A percentile compares a stretch with the other conserved stretches of the same genome.
These are phyloP conservation scores for Lipomyces yamadae DNA, from an alignment of 805 yeast genomes.

Conservation along the genomic window DNA sequence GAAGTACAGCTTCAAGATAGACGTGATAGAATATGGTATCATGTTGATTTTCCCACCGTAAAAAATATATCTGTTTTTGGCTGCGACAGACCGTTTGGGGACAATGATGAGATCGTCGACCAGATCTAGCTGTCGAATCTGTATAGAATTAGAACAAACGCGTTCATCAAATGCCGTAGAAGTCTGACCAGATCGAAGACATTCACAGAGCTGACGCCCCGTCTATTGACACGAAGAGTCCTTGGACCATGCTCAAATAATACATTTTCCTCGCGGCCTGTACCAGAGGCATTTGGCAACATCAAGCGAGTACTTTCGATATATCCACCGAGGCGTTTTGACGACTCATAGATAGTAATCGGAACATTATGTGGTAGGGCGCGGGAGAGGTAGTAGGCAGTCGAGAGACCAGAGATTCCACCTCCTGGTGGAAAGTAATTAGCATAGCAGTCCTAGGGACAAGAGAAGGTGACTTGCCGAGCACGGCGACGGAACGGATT, in stretches of 20 bases:
- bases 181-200: slow-evolving; percentile 61
- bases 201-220: slow-evolving; percentile 50
- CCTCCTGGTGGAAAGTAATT: slow-evolving; percentile 56
- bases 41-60: slow-evolving; percentile 28
- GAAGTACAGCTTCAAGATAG: slow-evolving; percentile 20
- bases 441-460: background rate
- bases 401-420: slow-evolving; percentile 85
- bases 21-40: slow-evolving; percentile 41
- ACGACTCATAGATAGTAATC: slow-evolving; percentile 65
- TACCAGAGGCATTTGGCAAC: slow-evolving; percentile 7
- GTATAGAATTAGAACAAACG: slow-evolving; percentile 21
- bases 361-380: slow-evolving; percentile 23
- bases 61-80: slow-evolving; percentile 32
- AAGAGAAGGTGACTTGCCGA: slow-evolving; percentile 9
- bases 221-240: slow-evolving; percentile 68
- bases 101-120: slow-evolving; percentile 63
- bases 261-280: slow-evolving; percentile 36
- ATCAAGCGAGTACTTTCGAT: slow-evolving; percentile 53
- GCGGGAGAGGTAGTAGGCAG: slow-evolving; percentile 60
- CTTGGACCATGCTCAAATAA: slow-evolving; percentile 87
- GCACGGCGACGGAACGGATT: slow-evolving; percentile 16
- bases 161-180: background rate
- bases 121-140: slow-evolving; percentile 51
- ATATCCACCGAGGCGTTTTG: slow-evolving; percentile 74
- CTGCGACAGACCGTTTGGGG: slow-evolving; percentile 62